A percentile compares a stretch with the other conserved stretches of the same genome.
These are phyloP conservation scores for Trypanosoma cruzi DNA, from an alignment of 208 protist genomes.

Conservation along the genomic window DNA sequence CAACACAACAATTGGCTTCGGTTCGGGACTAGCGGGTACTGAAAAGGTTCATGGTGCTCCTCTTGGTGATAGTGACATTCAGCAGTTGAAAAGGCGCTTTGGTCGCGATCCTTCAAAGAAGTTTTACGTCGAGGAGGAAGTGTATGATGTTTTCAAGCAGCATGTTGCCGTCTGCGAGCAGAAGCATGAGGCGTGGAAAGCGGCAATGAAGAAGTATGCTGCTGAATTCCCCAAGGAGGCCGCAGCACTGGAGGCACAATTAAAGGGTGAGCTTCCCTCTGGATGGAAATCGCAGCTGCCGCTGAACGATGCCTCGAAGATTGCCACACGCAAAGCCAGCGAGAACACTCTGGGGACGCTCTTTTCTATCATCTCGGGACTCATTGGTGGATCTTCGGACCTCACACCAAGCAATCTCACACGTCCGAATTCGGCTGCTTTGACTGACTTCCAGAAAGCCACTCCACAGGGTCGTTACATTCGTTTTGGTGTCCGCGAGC, in stretches of 20 bases:
- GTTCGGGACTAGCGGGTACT: constrained; percentile 92
- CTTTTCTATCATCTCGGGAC: constrained; percentile 81
- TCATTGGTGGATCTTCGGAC: constrained; percentile 98
- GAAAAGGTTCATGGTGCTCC: constrained; percentile 97
- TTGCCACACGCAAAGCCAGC: constrained; percentile 94
- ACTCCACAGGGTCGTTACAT: constrained; percentile 88
- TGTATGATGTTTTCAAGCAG: constrained; percentile 64
- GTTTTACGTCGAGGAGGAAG: constrained; percentile 93
- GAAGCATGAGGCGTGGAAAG: constrained; percentile 84
- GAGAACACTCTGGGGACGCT: constrained; percentile 90
- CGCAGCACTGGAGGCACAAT: constrained; percentile 49
- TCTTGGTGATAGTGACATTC: constrained; percentile 95
- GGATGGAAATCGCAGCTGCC: constrained; percentile 87
- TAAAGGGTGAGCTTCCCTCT: constrained; percentile 75
- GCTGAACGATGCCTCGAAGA: constrained; percentile 61
- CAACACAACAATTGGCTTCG: constrained; percentile 96
- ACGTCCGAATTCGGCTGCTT: constrained; percentile 81
- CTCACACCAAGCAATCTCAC: constrained; percentile 98
- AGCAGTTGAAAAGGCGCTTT: constrained; percentile 89
- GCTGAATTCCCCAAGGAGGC: constrained; percentile 72
- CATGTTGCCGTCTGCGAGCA: constrained; percentile 39
- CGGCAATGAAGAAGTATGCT: constrained; percentile 69
- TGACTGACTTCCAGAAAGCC: constrained; percentile 80
- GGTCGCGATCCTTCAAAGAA: constrained; percentile 91
- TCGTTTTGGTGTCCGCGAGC: constrained; percentile 99